Evolutionary conservation across 1,284 basidiomycete species (phyloP), one percentile per base, ranked within the genome.

Genomic region (Fomitopsis betulina): DNA sequence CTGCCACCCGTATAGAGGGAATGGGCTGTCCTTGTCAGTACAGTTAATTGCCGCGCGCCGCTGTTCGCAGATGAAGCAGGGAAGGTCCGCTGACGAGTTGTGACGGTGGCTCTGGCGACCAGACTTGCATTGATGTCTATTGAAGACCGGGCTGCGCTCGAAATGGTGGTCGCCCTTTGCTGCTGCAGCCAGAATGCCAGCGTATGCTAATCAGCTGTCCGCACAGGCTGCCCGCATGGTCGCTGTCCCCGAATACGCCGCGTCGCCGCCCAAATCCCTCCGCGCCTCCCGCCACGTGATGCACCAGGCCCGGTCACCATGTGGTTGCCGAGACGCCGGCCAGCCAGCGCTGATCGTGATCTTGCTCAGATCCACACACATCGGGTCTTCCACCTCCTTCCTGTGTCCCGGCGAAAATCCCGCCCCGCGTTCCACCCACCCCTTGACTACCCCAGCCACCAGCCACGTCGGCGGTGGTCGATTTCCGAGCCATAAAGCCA

Each of bases 271-370:
- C 55, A 56, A 56, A 56, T 56, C 54, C 43, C 54, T 32, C 39
- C 37, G 15, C 30, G 30, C 27, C n/a, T 37, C 27, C 25, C 10
- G 37, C 33, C 38, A 33, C 21, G 54, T 40, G 39, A 45, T 30
- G 39, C 25, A 40, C 27, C 33, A 56, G 43, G 54, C 23, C 45
- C 45, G 45, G 45, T 15, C 25, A 47, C 45, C 49, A 38, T 43
- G 19, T 45, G 55, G 51, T 42, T 21, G 49, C 55, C 55, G 55
- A 13, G 30, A 49, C 55, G 47, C 37, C 33, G 50, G 50, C 47
- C 55, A 15, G 32, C 30, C 38, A 8, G 37, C 55, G 55, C 47
- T 57, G 55, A 57, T 57, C 55, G 27, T 53, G 49, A 57, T 57
- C 55, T 43, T 5, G 23, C 37, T 27, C 37, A 25, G 52, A 58